These are phyloP conservation scores for Hevea brasiliensis DNA, from an alignment of 345 rosid species.

Conservation along the genomic window DNA sequence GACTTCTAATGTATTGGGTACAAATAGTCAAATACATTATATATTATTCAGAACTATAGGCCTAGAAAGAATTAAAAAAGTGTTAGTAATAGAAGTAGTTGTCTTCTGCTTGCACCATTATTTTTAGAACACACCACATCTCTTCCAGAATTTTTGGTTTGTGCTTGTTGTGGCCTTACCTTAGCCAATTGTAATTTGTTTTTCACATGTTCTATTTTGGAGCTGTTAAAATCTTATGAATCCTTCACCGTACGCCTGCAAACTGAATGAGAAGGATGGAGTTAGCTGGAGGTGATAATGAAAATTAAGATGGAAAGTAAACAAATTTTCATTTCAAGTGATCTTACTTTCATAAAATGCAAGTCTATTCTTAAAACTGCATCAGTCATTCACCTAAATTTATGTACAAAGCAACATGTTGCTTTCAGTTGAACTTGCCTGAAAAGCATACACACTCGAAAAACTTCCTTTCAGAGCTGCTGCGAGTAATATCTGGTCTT, in stretches of 20 bases:
- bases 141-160: too few relatives aligned
- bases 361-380: background rate
- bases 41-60: too few relatives aligned
- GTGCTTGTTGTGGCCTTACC: background rate
- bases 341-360: background rate
- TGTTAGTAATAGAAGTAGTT: too few relatives aligned
- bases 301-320: too few relatives aligned
- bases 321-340: background rate
- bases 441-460: slow-evolving; percentile 46
- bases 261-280: background rate
- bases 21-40: too few relatives aligned
- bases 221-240: background rate
- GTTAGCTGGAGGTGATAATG: background rate
- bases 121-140: too few relatives aligned
- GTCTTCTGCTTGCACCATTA: too few relatives aligned
- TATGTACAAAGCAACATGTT: background rate
- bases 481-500: slow-evolving; percentile 4
- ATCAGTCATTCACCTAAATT: background rate
- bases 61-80: too few relatives aligned
- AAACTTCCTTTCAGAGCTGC: slow-evolving; percentile 22
- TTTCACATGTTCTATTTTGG: background rate
- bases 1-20: too few relatives aligned
- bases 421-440: slow-evolving; percentile 32
- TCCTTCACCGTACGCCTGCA: background rate
- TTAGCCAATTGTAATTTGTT: background rate